Evolutionary conservation across 2,329 filamentous ascomycete genomes (phyloP), one percentile per base, ranked within the genome.

Genomic region (Diaporthe australafricana): DNA sequence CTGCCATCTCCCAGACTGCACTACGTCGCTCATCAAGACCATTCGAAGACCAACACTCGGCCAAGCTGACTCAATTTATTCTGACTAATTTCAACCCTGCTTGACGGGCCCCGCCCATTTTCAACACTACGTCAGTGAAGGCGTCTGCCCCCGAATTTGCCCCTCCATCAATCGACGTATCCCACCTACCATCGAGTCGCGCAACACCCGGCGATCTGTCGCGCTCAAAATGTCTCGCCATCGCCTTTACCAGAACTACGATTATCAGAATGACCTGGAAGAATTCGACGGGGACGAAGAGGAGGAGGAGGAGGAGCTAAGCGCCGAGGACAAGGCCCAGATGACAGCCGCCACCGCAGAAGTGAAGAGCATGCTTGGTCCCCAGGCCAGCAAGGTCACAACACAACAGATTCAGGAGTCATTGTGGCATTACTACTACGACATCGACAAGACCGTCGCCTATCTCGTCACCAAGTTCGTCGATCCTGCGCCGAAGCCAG

Each of bases 381-480:
- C 84, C 12, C 86, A 89, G 73, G 85, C 87, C 40, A 83, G 83
- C 75, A 90, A 89, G 73, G 86, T 92, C 76, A 88, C 86, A 45
- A 83, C 81, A 56, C 81, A 78, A 47, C 92, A 98, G 79, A 96
- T 98, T 74, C 91, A 97, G 80, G 96, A 98, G 73, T 89, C 95
- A 0, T 83, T 99, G 20, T 98, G 95, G 94, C 91, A 99, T 82
- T 98, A 98, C 82, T 98, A 96, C 81, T 98, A 95, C 80, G 95
- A 99, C 77, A 87, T 98, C 38, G 92, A 91, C 71, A 98, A 98
- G 82, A 91, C 94, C 1, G 92, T 97, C 47, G 87, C 89, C 70
- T 98, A 97, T 79, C 83, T 99, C 71, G 89, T 91, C 74, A 93
- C 91, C 87, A 91, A 86, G 40, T 89, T 85, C 75, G 83, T 89